Conservation (phyloP, 257 asterid genomes). For the Nyctanthes arbortristis region DNA sequence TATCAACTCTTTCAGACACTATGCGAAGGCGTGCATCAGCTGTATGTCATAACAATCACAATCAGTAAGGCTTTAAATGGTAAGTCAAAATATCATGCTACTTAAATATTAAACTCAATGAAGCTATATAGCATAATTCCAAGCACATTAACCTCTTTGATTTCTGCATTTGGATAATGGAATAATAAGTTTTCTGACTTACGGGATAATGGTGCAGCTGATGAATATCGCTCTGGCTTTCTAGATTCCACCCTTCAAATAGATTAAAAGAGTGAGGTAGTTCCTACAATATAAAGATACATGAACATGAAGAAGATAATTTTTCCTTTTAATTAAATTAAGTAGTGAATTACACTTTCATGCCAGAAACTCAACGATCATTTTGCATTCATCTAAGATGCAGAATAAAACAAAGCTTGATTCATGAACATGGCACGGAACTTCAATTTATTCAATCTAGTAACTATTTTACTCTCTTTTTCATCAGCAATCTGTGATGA, state of each 20-base stretch:
- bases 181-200: slow-evolving; percentile 35
- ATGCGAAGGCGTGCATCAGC: slow-evolving; percentile 99
- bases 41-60: slow-evolving; percentile 40
- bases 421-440: too few species aligned
- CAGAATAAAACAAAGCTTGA: background rate
- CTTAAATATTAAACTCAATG: background rate
- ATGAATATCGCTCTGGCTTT: slow-evolving; percentile 97
- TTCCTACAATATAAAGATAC: slow-evolving; percentile 67
- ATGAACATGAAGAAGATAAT: slow-evolving; percentile 42
- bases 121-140: background rate
- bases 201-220: slow-evolving; percentile 99
- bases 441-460: background rate
- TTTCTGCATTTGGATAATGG: slow-evolving; percentile 9
- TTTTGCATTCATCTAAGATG: background rate
- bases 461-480: background rate
- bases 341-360: slow-evolving; percentile 14
- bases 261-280: slow-evolving; percentile 90
- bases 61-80: slow-evolving; percentile 21
- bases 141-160: slow-evolving; percentile 14
- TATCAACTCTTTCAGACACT: slow-evolving; percentile 98
- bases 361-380: slow-evolving; percentile 13
- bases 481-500: background rate
- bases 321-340: slow-evolving; percentile 17
- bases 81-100: slow-evolving; percentile 7
- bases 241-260: slow-evolving; percentile 99